Evolutionary conservation across 2,329 filamentous ascomycete species (phyloP), one percentile per base, ranked within the genome.

Genomic region (Metarhizium guizhouense): DNA sequence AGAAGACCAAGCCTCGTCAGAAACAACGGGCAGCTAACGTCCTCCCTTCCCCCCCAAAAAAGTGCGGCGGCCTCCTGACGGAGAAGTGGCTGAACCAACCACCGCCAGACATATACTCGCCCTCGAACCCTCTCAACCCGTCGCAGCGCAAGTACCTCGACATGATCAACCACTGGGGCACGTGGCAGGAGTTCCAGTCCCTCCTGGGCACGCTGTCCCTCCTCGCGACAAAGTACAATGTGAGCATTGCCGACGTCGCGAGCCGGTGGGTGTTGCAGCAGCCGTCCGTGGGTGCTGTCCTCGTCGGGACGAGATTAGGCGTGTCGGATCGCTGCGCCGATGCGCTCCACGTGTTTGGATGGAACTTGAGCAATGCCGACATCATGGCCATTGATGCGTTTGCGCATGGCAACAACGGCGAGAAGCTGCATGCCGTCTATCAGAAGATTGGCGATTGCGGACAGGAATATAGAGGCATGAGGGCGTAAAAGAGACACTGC

Each of bases 131-230:
- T 5, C 58, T 72, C 10, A 72, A 69, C 1, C 70, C 69, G 3
- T 70, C 69, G 4, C 70, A 72, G 65, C 63, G 25, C 25, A 25
- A 25, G 25, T 25, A 25, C 25, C 25, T 25, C 25, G 25, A 25
- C 51, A 61, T 63, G 54, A 61, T 67, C 43, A 47, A 53, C n/a
- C 69, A 71, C 20, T 77, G 76, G 68, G 77, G 76, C 36, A 71
- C 72, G 2, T 65, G 6, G 25, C 25, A 25, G 25, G 25, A 25
- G 25, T 25, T 25, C 25, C 25, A 25, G 25, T 25, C 25, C 25
- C 25, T 25, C 3, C 25, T 25, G 25, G 25, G 25, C 25, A 25
- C 25, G 25, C 25, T 25, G 25, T 25, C 25, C 1, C 25, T 25
- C 25, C 25, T 25, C 25, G 25, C 25, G 3, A 25, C 25, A 25